phyloP scores from a whole-genome alignment of 768 basidiomycete species.

The Cystofilobasidium capitatum region DNA sequence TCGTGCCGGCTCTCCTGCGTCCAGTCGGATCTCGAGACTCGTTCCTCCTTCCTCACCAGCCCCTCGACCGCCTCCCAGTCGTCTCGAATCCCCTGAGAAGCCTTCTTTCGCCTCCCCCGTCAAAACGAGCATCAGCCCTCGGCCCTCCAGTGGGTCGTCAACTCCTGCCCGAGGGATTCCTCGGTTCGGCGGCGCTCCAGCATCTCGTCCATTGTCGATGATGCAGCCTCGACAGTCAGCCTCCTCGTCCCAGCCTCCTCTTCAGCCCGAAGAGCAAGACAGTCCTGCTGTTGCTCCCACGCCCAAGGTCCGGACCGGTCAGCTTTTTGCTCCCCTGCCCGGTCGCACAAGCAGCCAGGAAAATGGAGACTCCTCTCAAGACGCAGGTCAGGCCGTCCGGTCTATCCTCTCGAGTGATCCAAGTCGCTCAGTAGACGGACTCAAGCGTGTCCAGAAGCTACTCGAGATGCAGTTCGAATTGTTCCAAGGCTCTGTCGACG shows the following conservation, averaged over 20 bases:
- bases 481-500: conserved; percentile 62
- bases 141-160: not conserved
- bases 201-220: conserved; percentile 3
- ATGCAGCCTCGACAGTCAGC: conserved; percentile 8
- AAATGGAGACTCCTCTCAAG: not conserved
- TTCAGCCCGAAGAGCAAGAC: not conserved
- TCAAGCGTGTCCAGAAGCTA: conserved; percentile 86
- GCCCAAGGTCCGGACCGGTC: not conserved
- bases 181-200: not conserved
- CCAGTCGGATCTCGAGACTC: conserved; percentile 8
- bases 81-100: conserved; percentile 20
- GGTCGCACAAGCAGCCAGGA: not conserved
- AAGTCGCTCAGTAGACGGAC: conserved; percentile 73
- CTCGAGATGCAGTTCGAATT: conserved; percentile 66
- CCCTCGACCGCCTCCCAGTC: not conserved
- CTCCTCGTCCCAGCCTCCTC: conserved; percentile 6
- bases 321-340: conserved; percentile 1
- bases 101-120: conserved; percentile 1
- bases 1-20: conserved; percentile 5
- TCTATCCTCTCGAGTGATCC: conserved; percentile 83
- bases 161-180: not conserved
- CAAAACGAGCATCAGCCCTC: not conserved
- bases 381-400: conserved; percentile 47
- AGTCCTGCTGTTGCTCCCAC: not conserved
- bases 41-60: conserved; percentile 6